Evolutionary conservation across 805 yeast species (phyloP).

Genomic region (Hanseniaspora valbyensis): DNA sequence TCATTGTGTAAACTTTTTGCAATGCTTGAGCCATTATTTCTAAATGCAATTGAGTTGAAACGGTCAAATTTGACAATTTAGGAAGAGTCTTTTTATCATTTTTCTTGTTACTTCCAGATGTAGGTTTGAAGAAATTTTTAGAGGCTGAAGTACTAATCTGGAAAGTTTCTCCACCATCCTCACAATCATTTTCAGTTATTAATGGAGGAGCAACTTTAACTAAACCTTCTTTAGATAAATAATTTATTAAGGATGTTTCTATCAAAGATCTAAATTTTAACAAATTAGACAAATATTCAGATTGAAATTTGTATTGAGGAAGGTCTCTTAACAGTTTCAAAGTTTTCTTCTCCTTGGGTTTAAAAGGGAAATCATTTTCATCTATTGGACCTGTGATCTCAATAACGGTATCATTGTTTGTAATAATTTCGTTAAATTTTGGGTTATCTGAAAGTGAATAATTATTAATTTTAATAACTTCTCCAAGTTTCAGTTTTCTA

Average conservation of each 20-base stretch:
- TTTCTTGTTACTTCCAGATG: background rate
- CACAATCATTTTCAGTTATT: slow-evolving; percentile 84
- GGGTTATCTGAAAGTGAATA: slow-evolving; percentile 25
- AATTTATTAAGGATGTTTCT: slow-evolving; percentile 42
- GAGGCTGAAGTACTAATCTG: slow-evolving; percentile 33
- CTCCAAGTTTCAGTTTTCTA: slow-evolving; percentile 34
- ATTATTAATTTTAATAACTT: slow-evolving; percentile 30
- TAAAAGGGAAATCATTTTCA: slow-evolving; percentile 61
- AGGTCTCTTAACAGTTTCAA: slow-evolving; percentile 50
- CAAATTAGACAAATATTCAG: slow-evolving; percentile 52
- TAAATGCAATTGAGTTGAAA: slow-evolving; percentile 82
- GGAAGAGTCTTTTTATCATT: slow-evolving; percentile 19
- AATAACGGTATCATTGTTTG: background rate
- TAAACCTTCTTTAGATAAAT: slow-evolving; percentile 45
- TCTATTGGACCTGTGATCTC: slow-evolving; percentile 34
- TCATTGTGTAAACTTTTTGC: slow-evolving; percentile 72
- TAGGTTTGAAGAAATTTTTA: slow-evolving; percentile 18
- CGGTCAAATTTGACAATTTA: slow-evolving; percentile 56
- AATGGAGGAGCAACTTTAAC: slow-evolving; percentile 76
- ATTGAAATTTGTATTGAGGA: slow-evolving; percentile 69
- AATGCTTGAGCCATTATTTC: slow-evolving; percentile 70
- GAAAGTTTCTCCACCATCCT: slow-evolving; percentile 93
- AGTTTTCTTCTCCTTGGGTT: slow-evolving; percentile 59
- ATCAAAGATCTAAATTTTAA: slow-evolving; percentile 62
- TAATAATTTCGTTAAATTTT: slow-evolving; percentile 43